These are phyloP conservation scores for Crucihimalaya himalaica DNA, from an alignment of 345 rosid species.

Conservation along the genomic window DNA sequence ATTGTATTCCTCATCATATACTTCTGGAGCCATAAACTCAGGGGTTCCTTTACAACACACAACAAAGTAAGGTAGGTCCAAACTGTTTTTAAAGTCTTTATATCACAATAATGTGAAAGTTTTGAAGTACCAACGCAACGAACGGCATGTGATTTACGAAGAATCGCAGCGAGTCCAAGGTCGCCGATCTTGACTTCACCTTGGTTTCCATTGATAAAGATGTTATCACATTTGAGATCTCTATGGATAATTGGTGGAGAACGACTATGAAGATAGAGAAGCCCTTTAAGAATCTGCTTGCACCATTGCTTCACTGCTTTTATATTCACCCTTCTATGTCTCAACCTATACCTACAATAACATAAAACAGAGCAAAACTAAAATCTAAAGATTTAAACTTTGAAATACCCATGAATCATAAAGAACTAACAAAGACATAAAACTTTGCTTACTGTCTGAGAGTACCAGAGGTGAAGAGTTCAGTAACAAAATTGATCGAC, in stretches of 20 bases:
- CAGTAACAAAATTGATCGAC: constrained; percentile 94
- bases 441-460: constrained; percentile 65
- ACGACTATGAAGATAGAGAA: constrained; percentile 82
- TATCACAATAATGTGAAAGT: constrained; percentile 1
- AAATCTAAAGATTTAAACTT: not conserved
- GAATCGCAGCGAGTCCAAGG: constrained; percentile 95
- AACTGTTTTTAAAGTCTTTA: not conserved
- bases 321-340: constrained; percentile 83
- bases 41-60: constrained; percentile 70
- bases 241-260: constrained; percentile 94
- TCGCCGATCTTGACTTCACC: constrained; percentile 99
- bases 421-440: not conserved
- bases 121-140: constrained; percentile 77
- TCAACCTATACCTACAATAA: constrained; percentile 68
- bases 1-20: constrained; percentile 93
- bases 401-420: constrained; percentile 3
- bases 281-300: constrained; percentile 81
- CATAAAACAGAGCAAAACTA: not conserved
- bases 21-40: constrained; percentile 99
- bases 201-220: constrained; percentile 95
- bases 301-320: constrained; percentile 98
- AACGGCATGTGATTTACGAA: constrained; percentile 86
- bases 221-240: constrained; percentile 98
- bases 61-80: constrained; percentile 20
- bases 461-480: constrained; percentile 95